Base-by-base conservation (phyloP, 2,329 filamentous ascomycete genomes). In the Cryphonectria parasitica region DNA sequence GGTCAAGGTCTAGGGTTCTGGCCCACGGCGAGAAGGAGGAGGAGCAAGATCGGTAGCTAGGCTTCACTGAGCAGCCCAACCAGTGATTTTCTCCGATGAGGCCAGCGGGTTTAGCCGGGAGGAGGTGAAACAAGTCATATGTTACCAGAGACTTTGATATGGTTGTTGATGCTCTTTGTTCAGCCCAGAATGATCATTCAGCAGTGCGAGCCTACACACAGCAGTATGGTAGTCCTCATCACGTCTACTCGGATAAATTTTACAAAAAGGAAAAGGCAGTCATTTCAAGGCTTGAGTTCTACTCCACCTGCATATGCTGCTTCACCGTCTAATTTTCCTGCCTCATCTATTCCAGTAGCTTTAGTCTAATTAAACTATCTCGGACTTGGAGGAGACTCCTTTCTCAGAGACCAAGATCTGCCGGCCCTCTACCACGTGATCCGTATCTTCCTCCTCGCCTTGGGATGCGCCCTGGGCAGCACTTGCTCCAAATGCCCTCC, bases 1-100 rank as follows among this genome's bases (percentile, higher is more conserved):
- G 19, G 76, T 78, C 64, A 75, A 72, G 73, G 74, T 78, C 22
- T 72, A 64, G 34, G 54, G 15, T 15, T 25, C 28, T 58, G 54
- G 6, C 1, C 25, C 28, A 19, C 54, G 8, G 15, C 54, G 15
- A 58, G 28, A n/a, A 58, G 6, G 25, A 56, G 11, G 7, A 13
- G 11, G n/a, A 7, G 5, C 1, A 3, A 6, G 25, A 10, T 17
- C 15, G 31, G 52, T n/a, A 61, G 58, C 28, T 5, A 61, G 17
- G n/a, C 31, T 19, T 61, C 31, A 39, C 58, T 15, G 22, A 39
- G 58, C 34, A 39, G 34, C 34, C 34, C 34, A 10, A 39, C 22
- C 58, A 61, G 34, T 15, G 19, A 39, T 25, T 13, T 22, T 4
- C 19, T 61, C 22, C 2, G 34, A 61, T 25, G 34, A 39, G 0